Evolutionary conservation across 2,329 filamentous ascomycete species (phyloP).

Genomic region (Orbilia oligospora): DNA sequence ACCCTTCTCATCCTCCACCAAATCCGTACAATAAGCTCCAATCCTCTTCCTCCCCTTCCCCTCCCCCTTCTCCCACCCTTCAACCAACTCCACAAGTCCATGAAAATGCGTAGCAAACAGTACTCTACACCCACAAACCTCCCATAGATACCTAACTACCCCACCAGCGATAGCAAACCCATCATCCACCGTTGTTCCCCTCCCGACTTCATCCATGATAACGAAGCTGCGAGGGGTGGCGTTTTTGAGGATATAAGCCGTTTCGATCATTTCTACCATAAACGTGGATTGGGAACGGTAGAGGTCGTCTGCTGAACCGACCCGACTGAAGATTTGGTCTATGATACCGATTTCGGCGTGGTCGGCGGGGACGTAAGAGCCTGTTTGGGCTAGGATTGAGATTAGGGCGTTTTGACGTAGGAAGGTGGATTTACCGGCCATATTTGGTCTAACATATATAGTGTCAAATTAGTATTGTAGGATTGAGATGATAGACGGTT

Average conservation of each 20-base stretch:
- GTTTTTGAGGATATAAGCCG: slow-evolving; percentile 86
- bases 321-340: slow-evolving; percentile 94
- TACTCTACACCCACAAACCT: slow-evolving; percentile 81
- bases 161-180: slow-evolving; percentile 92
- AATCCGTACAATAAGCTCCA: slow-evolving; percentile 88
- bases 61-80: slow-evolving; percentile 66
- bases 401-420: slow-evolving; percentile 95
- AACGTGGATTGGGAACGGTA: slow-evolving; percentile 96
- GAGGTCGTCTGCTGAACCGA: slow-evolving; percentile 95
- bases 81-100: slow-evolving; percentile 81
- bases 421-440: slow-evolving; percentile 98
- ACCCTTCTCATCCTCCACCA: slow-evolving; percentile 77
- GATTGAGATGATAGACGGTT: no score
- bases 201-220: slow-evolving; percentile 98
- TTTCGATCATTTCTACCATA: slow-evolving; percentile 99
- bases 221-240: slow-evolving; percentile 89
- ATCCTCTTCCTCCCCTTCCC: slow-evolving; percentile 70
- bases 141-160: slow-evolving; percentile 84
- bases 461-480: no score
- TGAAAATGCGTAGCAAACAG: slow-evolving; percentile 98
- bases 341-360: slow-evolving; percentile 90
- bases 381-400: slow-evolving; percentile 91
- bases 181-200: slow-evolving; percentile 93
- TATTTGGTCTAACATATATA: slow-evolving; percentile 79
- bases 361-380: slow-evolving; percentile 90